Conservation (phyloP, 202 grass and related monocot species). For the Bolboschoenoplectus hybrid region DNA sequence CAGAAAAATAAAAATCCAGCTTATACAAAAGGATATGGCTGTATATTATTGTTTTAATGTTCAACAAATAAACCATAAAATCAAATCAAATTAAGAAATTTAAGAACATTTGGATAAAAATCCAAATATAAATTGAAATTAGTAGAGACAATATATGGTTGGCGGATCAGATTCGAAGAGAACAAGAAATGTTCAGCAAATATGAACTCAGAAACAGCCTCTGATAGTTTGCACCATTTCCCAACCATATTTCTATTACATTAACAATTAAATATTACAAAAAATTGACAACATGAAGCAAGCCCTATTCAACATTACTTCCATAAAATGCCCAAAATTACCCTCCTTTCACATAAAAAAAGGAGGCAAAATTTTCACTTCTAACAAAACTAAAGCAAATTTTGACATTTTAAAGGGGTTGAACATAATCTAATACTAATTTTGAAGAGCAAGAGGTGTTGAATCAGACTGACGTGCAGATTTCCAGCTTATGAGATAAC, state of each 20-base stretch:
- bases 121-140: not conserved
- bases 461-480: conserved; percentile 36
- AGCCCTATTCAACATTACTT: not conserved
- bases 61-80: not conserved
- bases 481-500: conserved; percentile 24
- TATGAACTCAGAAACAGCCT: conserved; percentile 40
- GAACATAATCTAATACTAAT: not conserved
- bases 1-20: not conserved
- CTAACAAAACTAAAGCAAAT: not conserved
- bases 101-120: not conserved
- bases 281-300: not conserved
- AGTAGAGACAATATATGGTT: not conserved
- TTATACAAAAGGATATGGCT: not conserved
- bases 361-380: not conserved
- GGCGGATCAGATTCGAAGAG: conserved; percentile 11
- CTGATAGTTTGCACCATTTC: conserved; percentile 36
- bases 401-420: not conserved
- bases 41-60: too few species aligned
- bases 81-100: not conserved
- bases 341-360: too few species aligned
- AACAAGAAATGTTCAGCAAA: conserved; percentile 35
- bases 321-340: not conserved
- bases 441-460: not conserved
- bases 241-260: not conserved
- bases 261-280: not conserved